Base-by-base conservation (phyloP, 2,329 filamentous ascomycete genomes). In the Alternaria angustiovoidea region DNA sequence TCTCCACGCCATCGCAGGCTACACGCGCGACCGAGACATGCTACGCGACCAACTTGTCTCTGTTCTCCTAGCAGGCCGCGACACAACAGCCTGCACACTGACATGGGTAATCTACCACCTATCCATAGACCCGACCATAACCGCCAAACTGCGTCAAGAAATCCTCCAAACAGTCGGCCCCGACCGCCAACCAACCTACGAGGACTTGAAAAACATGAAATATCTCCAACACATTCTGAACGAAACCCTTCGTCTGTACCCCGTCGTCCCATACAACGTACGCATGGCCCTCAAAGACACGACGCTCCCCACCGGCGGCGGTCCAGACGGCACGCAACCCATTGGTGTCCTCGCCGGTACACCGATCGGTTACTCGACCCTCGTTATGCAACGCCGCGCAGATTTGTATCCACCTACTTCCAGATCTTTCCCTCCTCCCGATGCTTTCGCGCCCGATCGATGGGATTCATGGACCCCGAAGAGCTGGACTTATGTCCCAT, bases 81-180 rank as follows among this genome's bases (percentile, higher is more conserved):
- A 97, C 78, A 97, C 94, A 14, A 97, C 94, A 0, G 93, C 93
- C 30, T 87, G 85, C 16, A 93, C 91, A 0, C 84, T 97, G 0
- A 91, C 89, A 0, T 97, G 93, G 90, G 84, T 87, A 36, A 84
- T 97, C 60, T 96, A 95, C 78, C 92, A 97, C 78, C 84, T 97
- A 2, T 86, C 89, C 38, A 87, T 88, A 16, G 85, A 92, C 66
- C 92, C 93, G 0, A 81, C 87, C 2, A 84, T 87, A 2, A 86
- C 93, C 4, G 76, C 81, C 53, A 91, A 88, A 74, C 84, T 97
- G 52, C 88, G 93, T 24, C 78, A 81, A 24, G 93, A 97, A 78
- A 93, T 97, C 71, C 76, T 89, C 26, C 75, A 84, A 2, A 82
- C 83, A 0, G 85, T 97, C 5, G 93, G 93, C 2, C 77, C 85